Conservation (phyloP, 2,329 filamentous ascomycete genomes). For the Sclerotiophoma versabilis region DNA sequence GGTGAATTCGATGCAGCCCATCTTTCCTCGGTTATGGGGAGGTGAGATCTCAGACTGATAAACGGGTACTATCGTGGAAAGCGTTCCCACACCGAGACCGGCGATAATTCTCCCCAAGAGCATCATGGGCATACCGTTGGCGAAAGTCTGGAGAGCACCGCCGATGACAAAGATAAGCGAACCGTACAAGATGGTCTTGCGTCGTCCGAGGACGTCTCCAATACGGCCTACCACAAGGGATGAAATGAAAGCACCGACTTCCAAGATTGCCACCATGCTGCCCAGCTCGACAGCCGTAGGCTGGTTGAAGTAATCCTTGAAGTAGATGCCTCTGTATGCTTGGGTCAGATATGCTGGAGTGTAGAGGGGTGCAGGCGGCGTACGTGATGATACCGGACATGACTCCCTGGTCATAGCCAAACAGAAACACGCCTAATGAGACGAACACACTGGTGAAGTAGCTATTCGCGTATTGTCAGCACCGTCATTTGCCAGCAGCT, state of each 20-base stretch:
- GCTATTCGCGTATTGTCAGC: constrained; percentile 60
- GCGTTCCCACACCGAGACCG: constrained; percentile 59
- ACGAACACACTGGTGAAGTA: constrained; percentile 96
- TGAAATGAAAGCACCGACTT: constrained; percentile 89
- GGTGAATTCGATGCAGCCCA: constrained; percentile 97
- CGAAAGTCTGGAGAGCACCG: constrained; percentile 82
- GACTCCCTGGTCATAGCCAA: constrained; percentile 89
- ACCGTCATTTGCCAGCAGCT: not conserved
- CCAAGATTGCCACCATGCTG: constrained; percentile 97
- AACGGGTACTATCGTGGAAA: constrained; percentile 61
- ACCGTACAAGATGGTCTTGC: constrained; percentile 90
- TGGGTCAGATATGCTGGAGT: constrained; percentile 36
- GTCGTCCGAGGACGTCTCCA: constrained; percentile 88
- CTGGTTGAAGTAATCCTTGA: constrained; percentile 91
- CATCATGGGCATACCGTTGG: constrained; percentile 90
- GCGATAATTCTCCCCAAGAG: constrained; percentile 59
- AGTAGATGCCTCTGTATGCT: constrained; percentile 75
- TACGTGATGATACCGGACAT: constrained; percentile 82
- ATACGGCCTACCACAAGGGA: constrained; percentile 86
- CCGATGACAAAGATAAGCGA: constrained; percentile 86
- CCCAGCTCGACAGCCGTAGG: constrained; percentile 87
- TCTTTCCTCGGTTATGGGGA: constrained; percentile 91
- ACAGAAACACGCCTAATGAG: constrained; percentile 84
- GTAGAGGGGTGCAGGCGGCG: constrained; percentile 40
- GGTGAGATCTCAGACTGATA: constrained; percentile 72